Evolutionary conservation across 2,329 filamentous ascomycete genomes (phyloP), one percentile per base, ranked within the genome.

Genomic region (Alternaria sp.): DNA sequence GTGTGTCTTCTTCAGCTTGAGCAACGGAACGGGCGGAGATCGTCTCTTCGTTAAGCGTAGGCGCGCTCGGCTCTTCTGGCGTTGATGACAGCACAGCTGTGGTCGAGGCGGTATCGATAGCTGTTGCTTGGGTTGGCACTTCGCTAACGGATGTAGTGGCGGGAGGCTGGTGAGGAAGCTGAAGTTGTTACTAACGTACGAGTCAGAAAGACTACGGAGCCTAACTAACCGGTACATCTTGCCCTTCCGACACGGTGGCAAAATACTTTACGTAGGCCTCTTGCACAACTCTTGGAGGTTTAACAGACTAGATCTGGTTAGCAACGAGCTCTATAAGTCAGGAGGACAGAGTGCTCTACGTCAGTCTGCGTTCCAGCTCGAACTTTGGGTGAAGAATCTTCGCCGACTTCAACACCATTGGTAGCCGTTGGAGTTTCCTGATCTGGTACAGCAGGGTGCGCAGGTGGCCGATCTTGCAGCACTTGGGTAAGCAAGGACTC

Each of bases 401-500:
- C 25, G 25, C 25, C 25, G 25, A 25, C 25, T 25, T 25, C 25
- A 9, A 25, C 9, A 2, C 3, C 3, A 25, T 25, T 25, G 7
- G 25, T 9, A 25, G 25, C 21, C 32, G 32, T 36, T 36, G 15
- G 7, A 36, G 32, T 8, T 9, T 5, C 32, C 0, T 3, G 15
- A 36, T 36, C 15, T 36, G 32, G 15, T 36, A 0, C 32, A n/a
- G 32, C 32, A n/a, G 0, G 32, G 0, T 9, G 32, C 32, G 32
- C 8, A 10, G 32, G 2, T 5, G 32, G 0, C 0, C 32, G 7
- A 2, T 1, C 8, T n/a, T 36, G 32, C 32, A 36, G 32, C 1
- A n/a, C 0, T n/a, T n/a, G 32, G 4, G 4, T 36, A 3, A 36
- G 32, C 15, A 36, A 10, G 32, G 32, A 36, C 32, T 30, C 25